Evolutionary conservation across 805 yeast species (phyloP).

Genomic region (Isabelozyma rhagii): DNA sequence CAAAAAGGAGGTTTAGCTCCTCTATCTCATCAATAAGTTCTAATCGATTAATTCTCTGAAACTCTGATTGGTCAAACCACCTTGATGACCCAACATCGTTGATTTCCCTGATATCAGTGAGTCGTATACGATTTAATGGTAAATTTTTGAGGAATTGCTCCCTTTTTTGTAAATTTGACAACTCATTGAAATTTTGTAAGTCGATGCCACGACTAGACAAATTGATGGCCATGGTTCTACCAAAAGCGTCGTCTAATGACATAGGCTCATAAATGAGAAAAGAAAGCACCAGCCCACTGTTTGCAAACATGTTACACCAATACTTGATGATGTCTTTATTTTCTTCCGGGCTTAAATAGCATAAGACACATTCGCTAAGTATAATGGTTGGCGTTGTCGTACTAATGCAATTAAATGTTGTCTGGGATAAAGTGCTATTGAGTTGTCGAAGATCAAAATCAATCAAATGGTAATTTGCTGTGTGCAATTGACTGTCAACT

Average conservation of each 20-base stretch:
- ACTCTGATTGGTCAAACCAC: conserved; percentile 46
- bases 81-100: conserved; percentile 20
- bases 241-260: conserved; percentile 60
- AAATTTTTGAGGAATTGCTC: conserved; percentile 16
- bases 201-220: conserved; percentile 58
- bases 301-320: conserved; percentile 28
- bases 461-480: conserved; percentile 47
- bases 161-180: conserved; percentile 40
- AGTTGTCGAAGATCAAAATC: conserved; percentile 53
- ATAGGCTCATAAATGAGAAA: conserved; percentile 69
- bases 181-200: conserved; percentile 54
- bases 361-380: conserved; percentile 73
- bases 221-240: conserved; percentile 64
- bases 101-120: conserved; percentile 46
- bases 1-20: conserved; percentile 58
- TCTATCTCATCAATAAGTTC: conserved; percentile 77
- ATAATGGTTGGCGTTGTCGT: conserved; percentile 52
- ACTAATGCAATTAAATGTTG: conserved; percentile 22
- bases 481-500: conserved; percentile 27
- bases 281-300: conserved; percentile 13
- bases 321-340: conserved; percentile 44
- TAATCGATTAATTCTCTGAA: conserved; percentile 44
- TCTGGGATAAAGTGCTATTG: conserved; percentile 3
- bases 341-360: conserved; percentile 57
- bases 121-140: conserved; percentile 22